Conservation (phyloP, 2,329 filamentous ascomycete species). For the Cryphonectria carpinicola region DNA sequence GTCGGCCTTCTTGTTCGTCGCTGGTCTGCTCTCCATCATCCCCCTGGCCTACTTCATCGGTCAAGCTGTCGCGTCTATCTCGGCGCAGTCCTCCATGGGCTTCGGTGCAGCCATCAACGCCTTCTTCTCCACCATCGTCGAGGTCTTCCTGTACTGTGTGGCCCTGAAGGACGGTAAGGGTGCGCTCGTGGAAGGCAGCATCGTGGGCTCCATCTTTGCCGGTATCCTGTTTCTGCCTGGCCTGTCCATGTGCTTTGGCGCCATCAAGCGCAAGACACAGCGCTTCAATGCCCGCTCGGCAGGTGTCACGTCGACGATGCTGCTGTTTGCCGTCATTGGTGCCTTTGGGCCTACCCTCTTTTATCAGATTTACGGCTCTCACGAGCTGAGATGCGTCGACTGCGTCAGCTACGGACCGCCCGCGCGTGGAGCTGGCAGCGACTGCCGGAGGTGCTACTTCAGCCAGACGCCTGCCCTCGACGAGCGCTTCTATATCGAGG, state of each 20-base stretch:
- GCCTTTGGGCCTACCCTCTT: constrained; percentile 96
- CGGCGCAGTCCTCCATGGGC: constrained; percentile 97
- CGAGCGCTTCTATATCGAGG: constrained; percentile 87
- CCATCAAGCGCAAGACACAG: constrained; percentile 96
- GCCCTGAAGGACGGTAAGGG: constrained; percentile 91
- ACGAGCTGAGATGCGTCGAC: constrained; percentile 85
- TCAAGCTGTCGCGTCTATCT: constrained; percentile 97
- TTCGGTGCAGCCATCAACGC: constrained; percentile 96
- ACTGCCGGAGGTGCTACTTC: constrained; percentile 94
- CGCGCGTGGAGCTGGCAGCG: constrained; percentile 53
- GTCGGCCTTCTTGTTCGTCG: constrained; percentile 82
- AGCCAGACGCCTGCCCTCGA: constrained; percentile 82
- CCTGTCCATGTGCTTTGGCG: constrained; percentile 97
- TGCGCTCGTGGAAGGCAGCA: constrained; percentile 91
- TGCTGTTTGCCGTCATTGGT: constrained; percentile 93
- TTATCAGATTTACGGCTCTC: constrained; percentile 98
- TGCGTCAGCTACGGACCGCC: constrained; percentile 54
- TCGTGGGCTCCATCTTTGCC: constrained; percentile 97
- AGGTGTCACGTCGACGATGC: constrained; percentile 96
- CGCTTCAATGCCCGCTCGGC: constrained; percentile 97
- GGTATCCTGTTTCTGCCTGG: constrained; percentile 94
- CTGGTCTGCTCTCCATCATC: constrained; percentile 89
- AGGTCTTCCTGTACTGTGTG: constrained; percentile 96
- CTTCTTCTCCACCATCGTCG: constrained; percentile 96
- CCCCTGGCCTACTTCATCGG: constrained; percentile 98